Conservation (phyloP, 1,139 yeast genomes). For the Debaryomyces sp. region DNA sequence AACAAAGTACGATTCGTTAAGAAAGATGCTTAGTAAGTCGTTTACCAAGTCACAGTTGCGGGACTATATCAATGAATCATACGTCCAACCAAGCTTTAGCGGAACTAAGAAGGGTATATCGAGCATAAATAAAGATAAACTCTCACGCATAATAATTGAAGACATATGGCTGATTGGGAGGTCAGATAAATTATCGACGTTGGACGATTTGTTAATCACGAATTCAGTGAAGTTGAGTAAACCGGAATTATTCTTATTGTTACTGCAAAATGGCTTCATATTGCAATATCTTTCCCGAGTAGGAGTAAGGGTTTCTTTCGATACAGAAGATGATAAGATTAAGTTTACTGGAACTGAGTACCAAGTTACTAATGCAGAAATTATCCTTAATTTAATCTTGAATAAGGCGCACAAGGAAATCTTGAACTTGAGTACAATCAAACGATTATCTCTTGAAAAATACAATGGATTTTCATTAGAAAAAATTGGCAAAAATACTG, state of each 20-base stretch:
- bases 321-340: conserved; percentile 20
- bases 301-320: conserved; percentile 56
- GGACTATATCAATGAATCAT: conserved; percentile 19
- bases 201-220: conserved; percentile 44
- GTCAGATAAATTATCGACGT: conserved; percentile 30
- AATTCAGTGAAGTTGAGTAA: conserved; percentile 38
- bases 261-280: conserved; percentile 49
- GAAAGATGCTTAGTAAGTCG: conserved; percentile 16
- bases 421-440: conserved; percentile 32
- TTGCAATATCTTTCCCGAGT: conserved; percentile 53
- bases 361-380: conserved; percentile 38
- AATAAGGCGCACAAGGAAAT: conserved; percentile 35
- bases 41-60: conserved; percentile 25
- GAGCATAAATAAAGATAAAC: conserved; percentile 16
- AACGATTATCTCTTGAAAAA: conserved; percentile 26
- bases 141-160: conserved; percentile 28
- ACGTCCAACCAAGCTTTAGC: conserved; percentile 7
- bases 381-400: conserved; percentile 33
- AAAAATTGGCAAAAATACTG: conserved; percentile 33
- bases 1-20: conserved; percentile 13
- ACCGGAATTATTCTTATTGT: conserved; percentile 51
- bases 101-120: conserved; percentile 11
- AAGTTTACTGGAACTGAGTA: conserved; percentile 33
- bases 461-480: conserved; percentile 28
- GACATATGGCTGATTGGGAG: conserved; percentile 43